A percentile compares a stretch with the other conserved stretches of the same genome.
Conservation (phyloP, 2,329 filamentous ascomycete species). For the Trichophaea hybrida region DNA sequence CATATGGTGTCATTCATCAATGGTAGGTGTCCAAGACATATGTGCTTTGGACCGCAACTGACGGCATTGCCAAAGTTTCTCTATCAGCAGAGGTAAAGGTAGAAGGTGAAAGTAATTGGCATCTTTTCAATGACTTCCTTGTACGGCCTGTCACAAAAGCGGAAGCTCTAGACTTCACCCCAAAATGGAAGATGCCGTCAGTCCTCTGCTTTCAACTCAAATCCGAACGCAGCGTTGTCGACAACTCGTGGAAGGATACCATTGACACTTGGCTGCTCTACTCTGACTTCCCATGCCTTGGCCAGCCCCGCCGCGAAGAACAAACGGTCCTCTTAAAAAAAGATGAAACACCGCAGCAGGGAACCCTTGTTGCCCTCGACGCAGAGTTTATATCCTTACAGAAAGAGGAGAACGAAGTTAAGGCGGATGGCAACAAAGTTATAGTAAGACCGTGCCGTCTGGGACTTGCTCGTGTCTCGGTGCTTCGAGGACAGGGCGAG, state of each 20-base stretch:
- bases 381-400: conserved; percentile 92
- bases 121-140: conserved; percentile 93
- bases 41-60: background rate
- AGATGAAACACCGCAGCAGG: conserved; percentile 51
- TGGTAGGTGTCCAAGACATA: conserved; percentile 37
- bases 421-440: conserved; percentile 80
- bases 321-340: background rate
- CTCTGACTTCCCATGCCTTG: conserved; percentile 38
- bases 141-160: conserved; percentile 65
- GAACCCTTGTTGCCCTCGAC: conserved; percentile 74
- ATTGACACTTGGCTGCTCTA: conserved; percentile 79
- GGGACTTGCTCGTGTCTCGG: conserved; percentile 82
- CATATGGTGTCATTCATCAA: conserved; percentile 89
- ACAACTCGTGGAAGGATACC: conserved; percentile 69
- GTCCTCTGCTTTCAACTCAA: conserved; percentile 79
- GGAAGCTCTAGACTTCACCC: conserved; percentile 79
- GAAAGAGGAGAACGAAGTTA: conserved; percentile 89
- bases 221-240: conserved; percentile 63
- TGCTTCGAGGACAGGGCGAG: conserved; percentile 65
- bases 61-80: conserved; percentile 37
- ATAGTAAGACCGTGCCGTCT: conserved; percentile 84
- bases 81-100: conserved; percentile 46
- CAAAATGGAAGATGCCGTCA: conserved; percentile 82
- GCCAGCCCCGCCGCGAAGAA: conserved; percentile 6
- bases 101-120: conserved; percentile 55